Conservation (phyloP, 768 basidiomycete species). For the Postia placenta region DNA sequence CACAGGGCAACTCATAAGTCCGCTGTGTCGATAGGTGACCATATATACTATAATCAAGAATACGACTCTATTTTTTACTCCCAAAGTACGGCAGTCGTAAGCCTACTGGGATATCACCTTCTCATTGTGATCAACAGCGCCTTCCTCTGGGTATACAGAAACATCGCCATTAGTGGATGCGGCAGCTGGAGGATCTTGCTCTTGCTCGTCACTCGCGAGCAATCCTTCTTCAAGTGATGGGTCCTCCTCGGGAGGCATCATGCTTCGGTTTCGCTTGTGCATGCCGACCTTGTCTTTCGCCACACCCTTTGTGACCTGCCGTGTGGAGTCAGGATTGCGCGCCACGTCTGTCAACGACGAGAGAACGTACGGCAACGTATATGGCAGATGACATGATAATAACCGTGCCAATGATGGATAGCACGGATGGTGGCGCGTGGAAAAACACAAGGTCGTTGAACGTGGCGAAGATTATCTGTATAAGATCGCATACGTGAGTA, state of each 20-base stretch:
- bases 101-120: no score
- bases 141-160: no score
- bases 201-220: not conserved
- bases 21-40: no score
- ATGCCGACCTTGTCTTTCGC: not conserved
- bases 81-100: no score
- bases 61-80: no score
- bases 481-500: not conserved
- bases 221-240: slow-evolving; percentile 2
- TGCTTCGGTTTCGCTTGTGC: not conserved
- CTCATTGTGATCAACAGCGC: no score
- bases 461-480: slow-evolving; percentile 58
- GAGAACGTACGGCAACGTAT: slow-evolving; percentile 61
- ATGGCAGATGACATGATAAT: slow-evolving; percentile 61
- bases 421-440: slow-evolving; percentile 45
- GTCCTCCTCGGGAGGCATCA: not conserved
- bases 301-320: no score
- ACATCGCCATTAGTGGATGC: no score
- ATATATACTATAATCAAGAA: no score
- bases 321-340: not conserved
- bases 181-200: not conserved
- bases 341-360: not conserved
- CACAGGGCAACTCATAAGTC: no score
- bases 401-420: slow-evolving; percentile 55
- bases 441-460: slow-evolving; percentile 63